Conservation (phyloP, 345 rosid species). For the Euphorbia peplus region DNA sequence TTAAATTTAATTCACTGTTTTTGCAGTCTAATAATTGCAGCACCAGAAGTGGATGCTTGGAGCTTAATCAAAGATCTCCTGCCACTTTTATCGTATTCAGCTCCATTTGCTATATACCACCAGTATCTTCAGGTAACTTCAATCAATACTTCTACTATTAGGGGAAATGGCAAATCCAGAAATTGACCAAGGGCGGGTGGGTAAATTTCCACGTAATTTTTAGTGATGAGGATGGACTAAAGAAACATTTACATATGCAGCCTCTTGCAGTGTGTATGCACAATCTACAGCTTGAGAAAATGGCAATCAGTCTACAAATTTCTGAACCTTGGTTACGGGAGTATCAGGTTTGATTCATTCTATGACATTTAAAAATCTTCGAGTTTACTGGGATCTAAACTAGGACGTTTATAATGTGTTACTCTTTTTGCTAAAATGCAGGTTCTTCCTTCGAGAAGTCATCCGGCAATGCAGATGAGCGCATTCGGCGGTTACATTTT, state of each 20-base stretch:
- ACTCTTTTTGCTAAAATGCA: conserved; percentile 17
- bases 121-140: conserved; percentile 77
- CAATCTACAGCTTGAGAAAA: conserved; percentile 66
- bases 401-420: neutral
- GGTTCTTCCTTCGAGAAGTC: conserved; percentile 94
- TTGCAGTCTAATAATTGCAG: conserved; percentile 77
- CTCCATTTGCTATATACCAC: conserved; percentile 89
- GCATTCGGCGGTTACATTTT: conserved; percentile 78
- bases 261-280: conserved; percentile 90
- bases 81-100: conserved; percentile 75
- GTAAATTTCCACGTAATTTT: no score
- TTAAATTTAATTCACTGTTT: conserved; percentile 12
- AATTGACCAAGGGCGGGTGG: no score
- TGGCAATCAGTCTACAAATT: conserved; percentile 83
- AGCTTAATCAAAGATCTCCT: conserved; percentile 56
- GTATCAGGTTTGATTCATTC: conserved; percentile 54
- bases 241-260: conserved; percentile 30
- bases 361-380: neutral
- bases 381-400: neutral
- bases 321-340: conserved; percentile 98
- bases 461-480: conserved; percentile 92
- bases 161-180: no score
- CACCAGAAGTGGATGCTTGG: conserved; percentile 85
- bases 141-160: neutral
- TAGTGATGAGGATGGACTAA: neutral